phyloP scores from a whole-genome alignment of 305 asterid species.

The Fraxinus xanthoxyloides region DNA sequence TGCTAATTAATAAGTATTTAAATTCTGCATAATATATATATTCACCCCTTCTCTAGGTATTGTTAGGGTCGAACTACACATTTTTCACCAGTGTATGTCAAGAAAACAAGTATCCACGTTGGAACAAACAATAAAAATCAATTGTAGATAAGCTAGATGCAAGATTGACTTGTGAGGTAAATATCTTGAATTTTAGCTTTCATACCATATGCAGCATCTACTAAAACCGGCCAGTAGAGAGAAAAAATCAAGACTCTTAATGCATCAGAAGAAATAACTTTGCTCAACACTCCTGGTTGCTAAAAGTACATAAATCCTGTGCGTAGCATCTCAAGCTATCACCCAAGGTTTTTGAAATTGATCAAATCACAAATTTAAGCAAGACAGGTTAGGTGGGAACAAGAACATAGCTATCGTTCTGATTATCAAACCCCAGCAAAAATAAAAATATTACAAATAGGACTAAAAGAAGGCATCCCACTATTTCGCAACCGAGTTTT shows the following conservation, averaged over 20 bases:
- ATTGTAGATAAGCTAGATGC: not conserved
- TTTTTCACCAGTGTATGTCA: not conserved
- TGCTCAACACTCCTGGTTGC: not conserved
- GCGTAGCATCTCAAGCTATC: not conserved
- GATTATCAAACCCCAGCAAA: slow-evolving; percentile 41
- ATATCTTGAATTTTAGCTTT: not conserved
- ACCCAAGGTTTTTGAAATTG: not conserved
- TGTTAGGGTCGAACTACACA: too few relatives aligned
- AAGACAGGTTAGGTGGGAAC: slow-evolving; percentile 64
- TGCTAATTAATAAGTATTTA: too few relatives aligned
- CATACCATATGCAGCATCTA: not conserved
- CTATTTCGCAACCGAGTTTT: slow-evolving; percentile 18
- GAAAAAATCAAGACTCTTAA: not conserved
- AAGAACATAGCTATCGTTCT: slow-evolving; percentile 33
- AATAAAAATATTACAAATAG: slow-evolving; percentile 35
- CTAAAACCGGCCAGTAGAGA: not conserved
- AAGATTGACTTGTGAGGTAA: not conserved
- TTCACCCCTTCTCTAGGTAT: too few relatives aligned
- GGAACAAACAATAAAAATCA: not conserved
- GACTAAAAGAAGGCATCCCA: slow-evolving; percentile 39
- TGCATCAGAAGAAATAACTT: not conserved
- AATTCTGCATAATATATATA: too few relatives aligned
- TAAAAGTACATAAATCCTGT: not conserved
- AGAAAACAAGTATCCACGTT: not conserved
- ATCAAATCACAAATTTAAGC: slow-evolving; percentile 3